Conservation (phyloP, 257 asterid species). For the Solanum clarkiae region DNA sequence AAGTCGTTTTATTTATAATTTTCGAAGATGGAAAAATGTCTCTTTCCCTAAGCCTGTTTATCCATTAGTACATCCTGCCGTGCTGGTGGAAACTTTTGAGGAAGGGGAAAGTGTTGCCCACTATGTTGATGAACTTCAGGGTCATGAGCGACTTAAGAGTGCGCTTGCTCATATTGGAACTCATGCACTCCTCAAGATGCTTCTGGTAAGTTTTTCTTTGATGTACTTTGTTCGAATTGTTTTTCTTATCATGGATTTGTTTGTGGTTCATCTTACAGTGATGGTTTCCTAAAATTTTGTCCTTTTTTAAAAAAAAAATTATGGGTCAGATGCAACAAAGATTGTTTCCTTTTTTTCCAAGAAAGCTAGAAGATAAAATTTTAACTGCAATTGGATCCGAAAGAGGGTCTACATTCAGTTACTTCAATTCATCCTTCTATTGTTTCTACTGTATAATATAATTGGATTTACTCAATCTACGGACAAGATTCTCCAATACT, state of each 20-base stretch:
- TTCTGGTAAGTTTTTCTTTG: slow-evolving; percentile 37
- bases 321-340: not conserved
- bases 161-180: slow-evolving; percentile 85
- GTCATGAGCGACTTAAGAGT: slow-evolving; percentile 56
- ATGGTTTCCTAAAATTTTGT: not conserved
- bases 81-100: slow-evolving; percentile 84
- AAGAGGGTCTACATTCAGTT: not conserved
- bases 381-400: not conserved
- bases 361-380: not conserved
- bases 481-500: not conserved
- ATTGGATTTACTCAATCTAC: not conserved
- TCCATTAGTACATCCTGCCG: slow-evolving; percentile 89
- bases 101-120: slow-evolving; percentile 69
- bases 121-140: slow-evolving; percentile 56
- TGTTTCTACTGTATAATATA: not conserved
- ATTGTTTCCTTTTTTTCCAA: not conserved
- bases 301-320: not conserved
- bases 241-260: not conserved
- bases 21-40: slow-evolving; percentile 76
- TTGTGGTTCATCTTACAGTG: not conserved
- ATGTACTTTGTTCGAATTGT: not conserved
- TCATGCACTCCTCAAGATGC: slow-evolving; percentile 87
- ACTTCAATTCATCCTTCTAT: not conserved
- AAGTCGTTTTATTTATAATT: slow-evolving; percentile 78
- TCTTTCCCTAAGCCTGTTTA: slow-evolving; percentile 89